Evolutionary conservation across 2,329 filamentous ascomycete genomes (phyloP), one percentile per base, ranked within the genome.

Genomic region (Endothia cerciana): DNA sequence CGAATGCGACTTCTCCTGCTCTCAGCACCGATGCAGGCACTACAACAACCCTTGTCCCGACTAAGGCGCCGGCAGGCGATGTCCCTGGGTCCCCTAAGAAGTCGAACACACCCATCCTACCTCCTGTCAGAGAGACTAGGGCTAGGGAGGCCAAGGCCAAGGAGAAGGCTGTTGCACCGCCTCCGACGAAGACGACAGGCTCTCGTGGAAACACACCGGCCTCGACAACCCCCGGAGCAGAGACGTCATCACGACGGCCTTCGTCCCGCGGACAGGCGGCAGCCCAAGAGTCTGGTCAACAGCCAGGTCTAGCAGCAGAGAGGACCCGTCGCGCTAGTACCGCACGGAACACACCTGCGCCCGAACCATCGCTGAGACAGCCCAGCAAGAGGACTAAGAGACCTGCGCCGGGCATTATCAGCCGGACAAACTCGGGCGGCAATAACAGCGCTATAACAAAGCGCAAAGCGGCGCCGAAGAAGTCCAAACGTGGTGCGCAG

Each of bases 341-440:
- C 30, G 83, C 84, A 63, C 80, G 84, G 66, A 86, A 84, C 71
- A 87, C 85, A 1, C 85, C 85, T 13, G 84, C 79, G 10, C 84
- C 85, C 10, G 84, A 85, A 69, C 65, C 71, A 56, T 73, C 66
- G 13, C 67, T 74, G 57, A 79, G 79, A 64, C 79, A 77, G 63
- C 74, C 78, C n/a, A 82, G 78, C 70, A 86, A 88, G 72, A 86
- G 91, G 60, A 81, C 84, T 62, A 92, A 90, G 78, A 82, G 88
- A 65, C 91, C 91, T 56, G 90, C 89, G 38, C 91, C 91, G 13
- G 91, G 91, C 65, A 83, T 91, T 70, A 86, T 93, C 71, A 91
- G 82, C 74, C 83, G 82, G 69, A 87, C 84, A 43, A 86, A 82
- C 75, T 84, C 83, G 71, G 85, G 85, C 72, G 84, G 85, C 73